Base-by-base conservation (phyloP, 1,284 basidiomycete genomes). In the Stygiomarasmius scandens region DNA sequence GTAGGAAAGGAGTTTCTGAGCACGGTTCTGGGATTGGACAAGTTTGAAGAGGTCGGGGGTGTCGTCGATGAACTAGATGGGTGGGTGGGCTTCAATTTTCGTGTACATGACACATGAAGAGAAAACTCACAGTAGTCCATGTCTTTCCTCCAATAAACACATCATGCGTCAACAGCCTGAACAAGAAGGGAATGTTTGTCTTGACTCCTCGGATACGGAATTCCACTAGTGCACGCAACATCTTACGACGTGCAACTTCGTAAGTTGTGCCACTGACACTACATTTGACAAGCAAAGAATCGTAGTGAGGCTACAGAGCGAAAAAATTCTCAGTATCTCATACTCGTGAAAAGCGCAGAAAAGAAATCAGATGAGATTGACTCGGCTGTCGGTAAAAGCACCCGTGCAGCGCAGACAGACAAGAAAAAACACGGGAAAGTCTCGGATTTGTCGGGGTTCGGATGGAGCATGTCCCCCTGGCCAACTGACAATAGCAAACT, bases 131-230 rank as follows among this genome's bases (percentile, higher is more conserved):
- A 22, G 96, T 98, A 2, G 95, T 99, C 97, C 97, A 99, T 20
- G 97, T 98, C 79, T 93, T 92, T 61, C 95, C 95, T 45, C 87
- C 90, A 66, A 98, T 92, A 78, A 98, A 99, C 63, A 96, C 87
- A 66, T 96, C 95, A 75, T 99, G 95, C n/a, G 96, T 98, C 64
- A 99, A 80, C 25, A 99, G 86, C 63, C 96, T 92, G 87, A 99
- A 97, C 65, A 99, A 79, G 92, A 99, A 99, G 27, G 97, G 97
- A 65, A 99, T 99, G 78, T 99, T 99, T 65, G 95, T 98, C 92
- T 98, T 98, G 74, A 98, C 96, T 69, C 96, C 96, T 68, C 97
- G 95, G 67, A 99, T 99, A 72, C 97, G 93, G 90, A 99, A 99
- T 75, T 99, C 97, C 59, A 99, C 95, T 20, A 99, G 85, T 29